Conservation (phyloP, 202 grass and related monocot genomes). For the Hordeum pubiflorum region DNA sequence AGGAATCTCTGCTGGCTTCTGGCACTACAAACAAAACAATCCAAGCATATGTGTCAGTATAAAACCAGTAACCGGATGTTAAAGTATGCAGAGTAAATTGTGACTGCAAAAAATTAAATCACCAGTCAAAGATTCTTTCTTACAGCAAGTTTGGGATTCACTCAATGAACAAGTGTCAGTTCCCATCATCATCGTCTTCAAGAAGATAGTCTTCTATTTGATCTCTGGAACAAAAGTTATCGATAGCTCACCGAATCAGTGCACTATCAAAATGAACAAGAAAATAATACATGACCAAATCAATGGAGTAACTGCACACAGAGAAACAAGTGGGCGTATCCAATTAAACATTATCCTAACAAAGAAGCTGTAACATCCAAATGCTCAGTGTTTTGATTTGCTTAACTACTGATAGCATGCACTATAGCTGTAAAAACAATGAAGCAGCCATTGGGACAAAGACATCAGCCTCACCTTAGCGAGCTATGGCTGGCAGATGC, state of each 20-base stretch:
- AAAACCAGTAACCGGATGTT: background rate
- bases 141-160: slow-evolving; percentile 23
- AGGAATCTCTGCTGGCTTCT: slow-evolving; percentile 20
- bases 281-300: background rate
- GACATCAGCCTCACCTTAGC: slow-evolving; percentile 45
- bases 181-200: slow-evolving; percentile 29
- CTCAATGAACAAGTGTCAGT: slow-evolving; percentile 6
- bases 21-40: slow-evolving; percentile 32
- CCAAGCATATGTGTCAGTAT: slow-evolving; percentile 14
- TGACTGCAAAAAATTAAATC: background rate
- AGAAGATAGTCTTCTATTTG: slow-evolving; percentile 71
- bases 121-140: background rate
- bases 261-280: background rate
- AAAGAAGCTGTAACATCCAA: background rate
- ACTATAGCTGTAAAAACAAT: slow-evolving; percentile 17
- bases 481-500: slow-evolving; percentile 27
- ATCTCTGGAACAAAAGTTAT: slow-evolving; percentile 43
- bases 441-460: background rate
- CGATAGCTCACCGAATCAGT: slow-evolving; percentile 26
- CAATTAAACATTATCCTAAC: background rate
- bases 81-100: background rate
- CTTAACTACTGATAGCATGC: slow-evolving; percentile 13
- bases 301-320: background rate
- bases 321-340: background rate
- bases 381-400: slow-evolving; percentile 1